These are phyloP conservation scores for Escovopsis sp. DNA, from an alignment of 2,329 filamentous ascomycete species.

Conservation along the genomic window DNA sequence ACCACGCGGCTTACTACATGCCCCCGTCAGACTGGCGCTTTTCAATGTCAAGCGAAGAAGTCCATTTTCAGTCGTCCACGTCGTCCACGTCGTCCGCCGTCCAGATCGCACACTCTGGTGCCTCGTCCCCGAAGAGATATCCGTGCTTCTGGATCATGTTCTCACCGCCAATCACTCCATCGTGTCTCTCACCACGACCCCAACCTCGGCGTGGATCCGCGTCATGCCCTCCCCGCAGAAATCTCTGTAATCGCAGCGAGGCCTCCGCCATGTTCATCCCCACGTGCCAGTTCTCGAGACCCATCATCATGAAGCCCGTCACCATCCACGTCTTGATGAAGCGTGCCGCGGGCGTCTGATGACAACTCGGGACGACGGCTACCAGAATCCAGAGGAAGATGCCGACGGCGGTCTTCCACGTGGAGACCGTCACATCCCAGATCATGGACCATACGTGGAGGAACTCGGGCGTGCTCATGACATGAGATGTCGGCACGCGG, in stretches of 20 bases:
- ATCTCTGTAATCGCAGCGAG: conserved; percentile 25
- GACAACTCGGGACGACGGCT: conserved; percentile 24
- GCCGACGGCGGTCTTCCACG: conserved; percentile 31
- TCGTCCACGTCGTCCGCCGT: conserved; percentile 5
- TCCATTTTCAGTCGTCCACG: too few species aligned
- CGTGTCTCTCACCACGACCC: conserved; percentile 5
- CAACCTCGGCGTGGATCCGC: not conserved
- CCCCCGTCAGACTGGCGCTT: too few species aligned
- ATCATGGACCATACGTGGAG: conserved; percentile 28
- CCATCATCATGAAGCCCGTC: conserved; percentile 27
- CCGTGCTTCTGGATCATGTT: conserved; percentile 12
- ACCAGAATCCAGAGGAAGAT: conserved; percentile 34
- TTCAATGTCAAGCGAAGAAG: too few species aligned
- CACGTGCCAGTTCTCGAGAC: conserved; percentile 33
- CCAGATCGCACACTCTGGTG: conserved; percentile 9
- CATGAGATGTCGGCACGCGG: conserved; percentile 25
- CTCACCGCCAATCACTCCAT: conserved; percentile 9
- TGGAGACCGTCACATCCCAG: conserved; percentile 30
- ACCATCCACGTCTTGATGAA: conserved; percentile 31
- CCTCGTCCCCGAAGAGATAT: conserved; percentile 12
- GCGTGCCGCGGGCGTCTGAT: conserved; percentile 23
- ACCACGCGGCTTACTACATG: too few species aligned
- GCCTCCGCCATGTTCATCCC: conserved; percentile 21
- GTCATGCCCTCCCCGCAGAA: conserved; percentile 19
- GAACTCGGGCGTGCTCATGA: conserved; percentile 25